These are phyloP conservation scores for Hordeum vulgare DNA, from an alignment of 176 grass and related monocot species.

Conservation along the genomic window DNA sequence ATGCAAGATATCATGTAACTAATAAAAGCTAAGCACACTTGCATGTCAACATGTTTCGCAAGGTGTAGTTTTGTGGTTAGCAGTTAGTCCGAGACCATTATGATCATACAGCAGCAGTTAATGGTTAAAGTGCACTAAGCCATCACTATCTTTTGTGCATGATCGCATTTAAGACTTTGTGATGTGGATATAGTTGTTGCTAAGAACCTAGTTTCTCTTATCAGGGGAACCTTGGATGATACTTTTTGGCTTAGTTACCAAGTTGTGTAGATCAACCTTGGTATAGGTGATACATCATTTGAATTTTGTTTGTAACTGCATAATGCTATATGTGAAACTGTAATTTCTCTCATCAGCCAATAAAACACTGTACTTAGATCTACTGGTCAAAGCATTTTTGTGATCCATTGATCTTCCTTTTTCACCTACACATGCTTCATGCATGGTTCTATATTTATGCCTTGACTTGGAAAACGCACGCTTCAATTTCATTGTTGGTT, in stretches of 20 bases:
- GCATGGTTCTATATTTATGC: conserved; percentile 8
- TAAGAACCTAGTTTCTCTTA: not conserved
- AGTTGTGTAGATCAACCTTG: not conserved
- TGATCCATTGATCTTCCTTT: not conserved
- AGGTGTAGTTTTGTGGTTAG: not conserved
- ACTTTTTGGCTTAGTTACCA: not conserved
- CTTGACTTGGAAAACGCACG: not conserved
- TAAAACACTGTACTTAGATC: not conserved
- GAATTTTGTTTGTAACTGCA: not conserved
- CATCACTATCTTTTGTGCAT: not conserved
- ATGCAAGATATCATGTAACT: not conserved
- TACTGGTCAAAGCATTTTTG: not conserved
- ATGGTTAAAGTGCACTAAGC: not conserved
- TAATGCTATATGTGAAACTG: not conserved
- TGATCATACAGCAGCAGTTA: not conserved
- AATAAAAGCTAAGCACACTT: not conserved
- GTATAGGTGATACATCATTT: not conserved
- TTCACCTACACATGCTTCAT: not conserved
- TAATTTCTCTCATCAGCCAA: not conserved
- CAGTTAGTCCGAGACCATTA: conserved; percentile 1
- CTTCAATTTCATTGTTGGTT: not conserved
- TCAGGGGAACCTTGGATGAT: not conserved
- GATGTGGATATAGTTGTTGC: not conserved
- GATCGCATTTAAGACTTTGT: not conserved
- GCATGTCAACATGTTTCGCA: not conserved